Evolutionary conservation across 73 alveolate species (phyloP).

Genomic region (Paramecium octaurelia): DNA sequence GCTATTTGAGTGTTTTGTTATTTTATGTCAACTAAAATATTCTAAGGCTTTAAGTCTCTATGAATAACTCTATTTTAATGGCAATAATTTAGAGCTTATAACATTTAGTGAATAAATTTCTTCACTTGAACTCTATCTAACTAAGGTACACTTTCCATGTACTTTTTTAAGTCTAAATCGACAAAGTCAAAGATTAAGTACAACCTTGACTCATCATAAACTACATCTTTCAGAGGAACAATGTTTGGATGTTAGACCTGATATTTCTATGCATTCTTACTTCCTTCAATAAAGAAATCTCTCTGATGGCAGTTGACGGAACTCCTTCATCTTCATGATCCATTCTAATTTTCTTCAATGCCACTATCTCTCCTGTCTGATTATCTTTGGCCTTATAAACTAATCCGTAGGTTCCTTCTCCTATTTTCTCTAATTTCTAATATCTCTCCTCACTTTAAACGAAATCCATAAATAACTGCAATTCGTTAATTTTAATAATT

Average conservation of each 20-base stretch:
- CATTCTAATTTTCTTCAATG: slow-evolving; percentile 92
- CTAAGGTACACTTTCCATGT: slow-evolving; percentile 65
- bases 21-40: slow-evolving; percentile 79
- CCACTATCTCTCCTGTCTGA: slow-evolving; percentile 87
- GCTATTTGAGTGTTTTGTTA: slow-evolving; percentile 82
- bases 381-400: slow-evolving; percentile 89
- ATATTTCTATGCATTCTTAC: not conserved
- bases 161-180: slow-evolving; percentile 85
- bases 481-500: not conserved
- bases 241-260: slow-evolving; percentile 88
- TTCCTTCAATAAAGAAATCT: slow-evolving; percentile 87
- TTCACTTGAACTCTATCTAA: slow-evolving; percentile 31
- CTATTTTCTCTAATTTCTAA: slow-evolving; percentile 89
- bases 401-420: slow-evolving; percentile 98
- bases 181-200: slow-evolving; percentile 86
- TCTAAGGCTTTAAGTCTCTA: slow-evolving; percentile 95
- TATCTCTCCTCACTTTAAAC: slow-evolving; percentile 72
- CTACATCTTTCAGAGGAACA: slow-evolving; percentile 82
- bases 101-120: slow-evolving; percentile 63
- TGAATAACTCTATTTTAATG: slow-evolving; percentile 94
- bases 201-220: slow-evolving; percentile 80
- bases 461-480: slow-evolving; percentile 23
- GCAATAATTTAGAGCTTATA: slow-evolving; percentile 81
- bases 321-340: slow-evolving; percentile 98
- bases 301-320: slow-evolving; percentile 95